Base-by-base conservation (phyloP, 2,329 filamentous ascomycete genomes). In the Penicillium sp. region DNA sequence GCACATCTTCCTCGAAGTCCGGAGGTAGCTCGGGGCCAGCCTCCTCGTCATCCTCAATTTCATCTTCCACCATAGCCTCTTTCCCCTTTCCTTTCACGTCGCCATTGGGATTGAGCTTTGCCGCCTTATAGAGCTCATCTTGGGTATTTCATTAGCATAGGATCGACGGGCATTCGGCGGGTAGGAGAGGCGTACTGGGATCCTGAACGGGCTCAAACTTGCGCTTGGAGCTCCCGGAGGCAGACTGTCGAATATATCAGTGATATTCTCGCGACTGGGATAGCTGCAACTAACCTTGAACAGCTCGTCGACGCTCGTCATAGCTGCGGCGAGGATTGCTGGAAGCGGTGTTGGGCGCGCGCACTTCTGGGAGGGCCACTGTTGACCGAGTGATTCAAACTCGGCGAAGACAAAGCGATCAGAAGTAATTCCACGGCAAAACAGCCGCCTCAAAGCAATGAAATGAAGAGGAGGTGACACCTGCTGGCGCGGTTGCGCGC, bases 251-350 rank as follows among this genome's bases (percentile, higher is more conserved):
- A 21, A 13, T 21, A 40, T 23, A 52, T 66, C 46, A 73, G 60
- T 34, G 7, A 37, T 10, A 4, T 4, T 10, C 2, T 24, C 6
- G n/a, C 8, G 7, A 40, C 9, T 9, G 12, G 2, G 18, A 10
- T 10, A 15, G 9, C 12, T 29, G 6, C n/a, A 15, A 50, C 51
- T 51, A 60, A 77, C 76, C 65, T 77, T 85, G 74, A 86, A 86
- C 13, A 86, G 78, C 37, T 86, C 82, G 65, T 85, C 82, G 58
- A 85, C 79, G 65, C 78, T 84, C 20, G 81, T 78, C 83, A 85
- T 86, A 34, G 48, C 63, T 56, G 59, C 60, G 55, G 50, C 47
- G 37, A 54, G 49, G 13, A 34, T 55, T 54, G 46, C 29, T 44
- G 39, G 15, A 33, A 26, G 24, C 27, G 24, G 44, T 24, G 9